A percentile compares a stretch with the other conserved stretches of the same genome.
Conservation (phyloP, 139 green algal genomes). For the Astrephomene gubernaculifera region DNA sequence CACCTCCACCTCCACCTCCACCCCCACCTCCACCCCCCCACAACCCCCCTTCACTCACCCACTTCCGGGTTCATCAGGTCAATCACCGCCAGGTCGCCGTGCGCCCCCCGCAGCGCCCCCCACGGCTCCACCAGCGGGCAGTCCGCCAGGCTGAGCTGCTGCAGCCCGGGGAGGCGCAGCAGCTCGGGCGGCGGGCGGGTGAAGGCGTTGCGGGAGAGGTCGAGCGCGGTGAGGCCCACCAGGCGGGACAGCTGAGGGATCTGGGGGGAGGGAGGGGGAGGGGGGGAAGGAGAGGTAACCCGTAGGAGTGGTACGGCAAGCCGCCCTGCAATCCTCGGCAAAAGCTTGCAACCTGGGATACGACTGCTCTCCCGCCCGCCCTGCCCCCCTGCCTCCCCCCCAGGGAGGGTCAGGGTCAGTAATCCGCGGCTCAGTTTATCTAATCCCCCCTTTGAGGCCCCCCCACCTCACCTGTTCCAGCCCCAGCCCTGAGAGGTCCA, state of each 20-base stretch:
- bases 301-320: not conserved
- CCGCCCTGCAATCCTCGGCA: not conserved
- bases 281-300: not conserved
- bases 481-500: constrained; percentile 53
- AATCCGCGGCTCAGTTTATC: too few relatives aligned
- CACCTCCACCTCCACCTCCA: not conserved
- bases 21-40: not conserved
- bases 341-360: too few relatives aligned
- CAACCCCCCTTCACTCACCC: not conserved
- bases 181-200: constrained; percentile 48
- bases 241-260: constrained; percentile 51
- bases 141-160: constrained; percentile 38
- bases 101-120: constrained; percentile 26
- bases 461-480: constrained; percentile 10
- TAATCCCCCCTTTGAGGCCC: too few relatives aligned
- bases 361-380: too few relatives aligned
- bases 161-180: constrained; percentile 38
- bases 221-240: constrained; percentile 55
- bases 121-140: constrained; percentile 45
- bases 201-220: constrained; percentile 55
- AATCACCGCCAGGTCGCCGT: constrained; percentile 43
- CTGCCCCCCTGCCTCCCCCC: not conserved
- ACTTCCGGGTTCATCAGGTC: constrained; percentile 21
- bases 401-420: too few relatives aligned
- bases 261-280: not conserved